Conservation (phyloP, 768 basidiomycete species). For the Mycena rebaudengoi region DNA sequence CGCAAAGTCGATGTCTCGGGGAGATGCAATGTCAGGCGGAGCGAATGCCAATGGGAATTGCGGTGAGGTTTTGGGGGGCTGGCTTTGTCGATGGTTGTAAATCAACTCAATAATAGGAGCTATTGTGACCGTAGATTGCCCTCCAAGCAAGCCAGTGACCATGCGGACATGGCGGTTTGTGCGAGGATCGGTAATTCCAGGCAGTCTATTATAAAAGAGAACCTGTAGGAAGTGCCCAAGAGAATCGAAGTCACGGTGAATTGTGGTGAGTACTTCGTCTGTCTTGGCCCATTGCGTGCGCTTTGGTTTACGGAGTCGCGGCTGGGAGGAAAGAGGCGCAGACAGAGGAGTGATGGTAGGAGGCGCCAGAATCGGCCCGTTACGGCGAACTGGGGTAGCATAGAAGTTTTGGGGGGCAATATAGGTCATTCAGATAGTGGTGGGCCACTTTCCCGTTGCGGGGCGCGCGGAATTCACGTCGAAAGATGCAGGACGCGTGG, state of each 20-base stretch:
- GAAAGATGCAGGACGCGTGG: not conserved
- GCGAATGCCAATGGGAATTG: not conserved
- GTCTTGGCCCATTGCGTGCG: not conserved
- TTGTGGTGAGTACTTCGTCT: not conserved
- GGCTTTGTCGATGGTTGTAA: conserved; percentile 23
- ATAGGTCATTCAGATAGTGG: not conserved
- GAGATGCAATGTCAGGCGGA: not conserved
- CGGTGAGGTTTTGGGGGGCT: not conserved
- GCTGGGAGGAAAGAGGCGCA: not conserved
- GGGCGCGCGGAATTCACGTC: not conserved
- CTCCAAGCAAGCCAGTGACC: conserved; percentile 1
- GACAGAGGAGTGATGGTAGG: not conserved
- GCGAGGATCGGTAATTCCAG: not conserved
- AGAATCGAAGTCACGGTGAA: not conserved
- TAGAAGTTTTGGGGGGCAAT: not conserved
- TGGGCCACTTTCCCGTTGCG: not conserved
- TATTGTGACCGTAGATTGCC: conserved; percentile 19
- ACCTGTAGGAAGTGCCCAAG: not conserved
- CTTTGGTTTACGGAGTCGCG: not conserved
- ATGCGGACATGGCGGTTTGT: not conserved
- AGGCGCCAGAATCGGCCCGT: not conserved
- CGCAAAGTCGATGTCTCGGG: not conserved
- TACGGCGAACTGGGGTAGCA: no score
- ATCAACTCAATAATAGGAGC: conserved; percentile 27
- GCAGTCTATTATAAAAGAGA: not conserved